Conservation (phyloP, 1,284 basidiomycete genomes). For the Cerioporus squamosus region DNA sequence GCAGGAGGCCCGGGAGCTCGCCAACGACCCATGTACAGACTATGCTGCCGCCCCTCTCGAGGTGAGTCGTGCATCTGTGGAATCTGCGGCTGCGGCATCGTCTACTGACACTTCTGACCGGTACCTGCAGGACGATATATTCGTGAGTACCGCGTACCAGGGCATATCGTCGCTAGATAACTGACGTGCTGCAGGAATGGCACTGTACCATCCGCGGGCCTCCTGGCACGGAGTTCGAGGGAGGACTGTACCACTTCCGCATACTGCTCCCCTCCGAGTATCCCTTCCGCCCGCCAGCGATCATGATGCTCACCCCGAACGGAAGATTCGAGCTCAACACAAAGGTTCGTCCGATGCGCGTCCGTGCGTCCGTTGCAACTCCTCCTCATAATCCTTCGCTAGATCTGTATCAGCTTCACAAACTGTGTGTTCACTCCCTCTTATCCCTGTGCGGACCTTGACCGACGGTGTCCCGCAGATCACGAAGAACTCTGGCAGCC, state of each 20-base stretch:
- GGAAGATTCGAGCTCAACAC: conserved; percentile 95
- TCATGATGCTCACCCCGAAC: conserved; percentile 95
- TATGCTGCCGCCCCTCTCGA: conserved; percentile 89
- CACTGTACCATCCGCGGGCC: conserved; percentile 95
- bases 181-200: conserved; percentile 77
- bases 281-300: conserved; percentile 92
- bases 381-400: not conserved
- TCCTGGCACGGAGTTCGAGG: conserved; percentile 87
- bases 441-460: not conserved
- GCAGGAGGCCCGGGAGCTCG: conserved; percentile 92
- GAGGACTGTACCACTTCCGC: conserved; percentile 90
- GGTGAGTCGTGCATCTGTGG: conserved; percentile 48
- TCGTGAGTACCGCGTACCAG: conserved; percentile 51
- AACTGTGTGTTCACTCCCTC: conserved; percentile 60
- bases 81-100: conserved; percentile 6
- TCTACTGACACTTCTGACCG: conserved; percentile 14
- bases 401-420: conserved; percentile 95
- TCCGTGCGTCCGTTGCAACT: not conserved
- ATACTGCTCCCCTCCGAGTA: conserved; percentile 92
- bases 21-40: conserved; percentile 80
- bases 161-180: conserved; percentile 7
- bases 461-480: conserved; percentile 47
- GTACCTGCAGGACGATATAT: conserved; percentile 71
- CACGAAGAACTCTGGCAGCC: conserved; percentile 95
- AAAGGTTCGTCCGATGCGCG: conserved; percentile 63